Evolutionary conservation across 257 asterid genomes (phyloP).

Genomic region (Paulownia fortunei): DNA sequence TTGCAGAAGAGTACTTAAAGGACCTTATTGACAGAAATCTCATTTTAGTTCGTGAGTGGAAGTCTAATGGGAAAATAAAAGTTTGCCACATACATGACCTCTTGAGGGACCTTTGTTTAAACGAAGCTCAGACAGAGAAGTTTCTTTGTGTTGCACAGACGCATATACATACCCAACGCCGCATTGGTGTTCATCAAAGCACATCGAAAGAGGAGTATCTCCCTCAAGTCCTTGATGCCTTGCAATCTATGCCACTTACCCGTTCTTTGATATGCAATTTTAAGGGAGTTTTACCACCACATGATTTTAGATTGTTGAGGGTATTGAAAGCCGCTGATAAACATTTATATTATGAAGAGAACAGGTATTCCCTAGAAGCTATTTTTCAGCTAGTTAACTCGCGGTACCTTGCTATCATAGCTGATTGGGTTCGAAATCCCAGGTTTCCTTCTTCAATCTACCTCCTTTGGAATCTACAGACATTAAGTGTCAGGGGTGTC

Average conservation of each 20-base stretch:
- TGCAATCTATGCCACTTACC: not conserved
- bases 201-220: not conserved
- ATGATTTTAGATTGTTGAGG: not conserved
- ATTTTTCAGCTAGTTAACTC: slow-evolving; percentile 6
- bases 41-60: not conserved
- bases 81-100: slow-evolving; percentile 13
- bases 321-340: not conserved
- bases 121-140: not conserved
- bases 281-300: not conserved
- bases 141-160: not conserved
- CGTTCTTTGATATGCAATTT: not conserved
- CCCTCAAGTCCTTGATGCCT: not conserved
- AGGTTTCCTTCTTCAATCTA: slow-evolving; percentile 1
- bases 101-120: slow-evolving; percentile 5
- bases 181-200: not conserved
- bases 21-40: no score
- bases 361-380: not conserved
- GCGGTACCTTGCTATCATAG: not conserved
- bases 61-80: not conserved
- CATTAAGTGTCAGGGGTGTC: not conserved
- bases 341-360: no score
- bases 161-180: not conserved
- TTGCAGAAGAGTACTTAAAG: no score
- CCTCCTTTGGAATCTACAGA: slow-evolving; percentile 18
- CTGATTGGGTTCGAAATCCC: not conserved